Evolutionary conservation across 148 eudicot genomes (phyloP).

Genomic region (Nepenthes mirabilis): DNA sequence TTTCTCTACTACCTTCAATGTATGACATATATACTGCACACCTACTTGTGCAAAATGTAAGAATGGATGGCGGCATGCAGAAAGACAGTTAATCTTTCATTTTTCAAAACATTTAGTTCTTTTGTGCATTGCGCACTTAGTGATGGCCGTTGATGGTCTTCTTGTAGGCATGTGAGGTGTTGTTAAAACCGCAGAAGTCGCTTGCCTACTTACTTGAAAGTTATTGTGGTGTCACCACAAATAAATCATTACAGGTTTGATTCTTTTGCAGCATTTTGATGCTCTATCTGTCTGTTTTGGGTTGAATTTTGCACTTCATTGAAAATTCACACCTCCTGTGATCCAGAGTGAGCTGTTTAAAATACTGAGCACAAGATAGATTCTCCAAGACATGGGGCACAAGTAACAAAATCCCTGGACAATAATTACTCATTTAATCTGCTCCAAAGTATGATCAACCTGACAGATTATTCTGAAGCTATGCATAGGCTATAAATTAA

Average conservation of each 20-base stretch:
- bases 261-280: background rate
- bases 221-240: conserved; percentile 64
- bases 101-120: background rate
- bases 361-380: no score
- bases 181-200: conserved; percentile 90
- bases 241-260: conserved; percentile 66
- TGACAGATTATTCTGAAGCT: no score
- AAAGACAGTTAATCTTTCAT: background rate
- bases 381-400: no score
- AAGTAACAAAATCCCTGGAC: no score
- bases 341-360: no score
- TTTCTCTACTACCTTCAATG: background rate
- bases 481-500: no score
- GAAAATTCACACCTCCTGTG: no score
- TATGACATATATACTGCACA: background rate
- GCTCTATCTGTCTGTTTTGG: background rate
- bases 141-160: conserved; percentile 12
- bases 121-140: background rate
- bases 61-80: background rate
- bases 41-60: background rate
- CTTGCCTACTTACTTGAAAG: conserved; percentile 84
- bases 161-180: conserved; percentile 83
- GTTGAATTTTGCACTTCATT: no score
- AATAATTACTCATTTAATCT: no score
- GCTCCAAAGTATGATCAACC: no score